Evolutionary conservation across 2,329 filamentous ascomycete genomes (phyloP), one percentile per base, ranked within the genome.

Genomic region (Sclerotinia sclerotiorum): DNA sequence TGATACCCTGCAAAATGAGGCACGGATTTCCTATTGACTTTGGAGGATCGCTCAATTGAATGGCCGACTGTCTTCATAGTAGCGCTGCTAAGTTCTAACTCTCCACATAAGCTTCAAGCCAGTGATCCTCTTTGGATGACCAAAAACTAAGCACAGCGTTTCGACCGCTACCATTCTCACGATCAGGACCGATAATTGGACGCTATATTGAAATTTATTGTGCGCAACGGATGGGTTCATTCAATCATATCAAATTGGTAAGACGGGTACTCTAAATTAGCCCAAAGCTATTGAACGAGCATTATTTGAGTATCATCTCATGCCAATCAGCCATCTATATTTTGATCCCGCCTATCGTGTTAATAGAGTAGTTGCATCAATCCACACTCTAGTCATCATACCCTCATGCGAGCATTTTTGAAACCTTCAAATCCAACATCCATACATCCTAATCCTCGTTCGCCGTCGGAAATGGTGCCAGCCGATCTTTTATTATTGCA

Each of bases 391-490:
- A 29, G 29, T 32, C 27, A 62, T 62, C 58, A 27, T 48, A 39
- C 44, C 58, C 58, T 62, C 29, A 62, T 62, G 58, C 58, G 58
- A 49, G 58, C 21, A 48, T 49, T 49, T 49, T 62, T 32, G 58
- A 62, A 62, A 62, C 58, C 58, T 24, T 62, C 44, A 35, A 35
- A 49, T 35, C 58, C 44, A 61, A 24, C 44, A 48, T 48, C 19
- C 44, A 61, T 60, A 60, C 57, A 61, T 49, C 44, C 15, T 49
- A n/a, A 49, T 62, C 70, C 71, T 69, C 72, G 70, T 73, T 70
- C 69, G 65, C 54, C 55, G 54, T 35, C 11, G 49, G 42, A 42
- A 42, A 57, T 49, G 54, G 29, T 35, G n/a, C 21, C 54, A 66
- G 51, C 44, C 54, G 52, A 57, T 57, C 57, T 46, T 11, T 55